phyloP scores from a whole-genome alignment of 73 alveolate genomes.

The Halteria grandinella region DNA sequence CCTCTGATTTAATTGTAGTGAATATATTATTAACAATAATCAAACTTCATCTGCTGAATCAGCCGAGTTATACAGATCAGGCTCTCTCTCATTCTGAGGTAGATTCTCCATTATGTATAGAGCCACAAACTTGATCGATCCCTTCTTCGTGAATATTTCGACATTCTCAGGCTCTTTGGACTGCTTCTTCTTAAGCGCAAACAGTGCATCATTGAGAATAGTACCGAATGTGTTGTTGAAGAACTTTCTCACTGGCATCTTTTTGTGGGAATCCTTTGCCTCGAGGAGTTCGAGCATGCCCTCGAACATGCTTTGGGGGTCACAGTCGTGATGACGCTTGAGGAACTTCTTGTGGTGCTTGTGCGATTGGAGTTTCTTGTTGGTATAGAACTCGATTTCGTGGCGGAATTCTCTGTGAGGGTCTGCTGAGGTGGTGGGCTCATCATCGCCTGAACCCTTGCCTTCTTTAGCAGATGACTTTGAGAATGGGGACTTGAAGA shows the following conservation, averaged over 20 bases:
- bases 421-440: no score
- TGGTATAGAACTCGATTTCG: slow-evolving; percentile 51
- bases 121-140: slow-evolving; percentile 72
- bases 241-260: slow-evolving; percentile 63
- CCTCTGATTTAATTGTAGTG: no score
- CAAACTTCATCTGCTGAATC: slow-evolving; percentile 22
- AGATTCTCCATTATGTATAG: slow-evolving; percentile 70
- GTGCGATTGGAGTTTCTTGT: slow-evolving; percentile 13
- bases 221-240: slow-evolving; percentile 69
- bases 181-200: slow-evolving; percentile 71
- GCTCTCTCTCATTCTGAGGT: slow-evolving; percentile 62
- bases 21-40: not conserved
- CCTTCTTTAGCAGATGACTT: not conserved
- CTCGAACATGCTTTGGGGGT: slow-evolving; percentile 44
- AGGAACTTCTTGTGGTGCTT: not conserved
- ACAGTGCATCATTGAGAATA: slow-evolving; percentile 76
- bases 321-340: slow-evolving; percentile 11
- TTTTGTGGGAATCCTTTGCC: slow-evolving; percentile 15
- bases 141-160: slow-evolving; percentile 66
- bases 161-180: slow-evolving; percentile 71
- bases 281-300: slow-evolving; percentile 14
- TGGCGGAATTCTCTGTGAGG: not conserved
- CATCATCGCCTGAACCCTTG: slow-evolving; percentile 12
- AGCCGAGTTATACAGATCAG: slow-evolving; percentile 37
- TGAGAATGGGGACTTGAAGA: not conserved